These are phyloP conservation scores for Solanum sparsipilum DNA, from an alignment of 257 asterid genomes.

Conservation along the genomic window DNA sequence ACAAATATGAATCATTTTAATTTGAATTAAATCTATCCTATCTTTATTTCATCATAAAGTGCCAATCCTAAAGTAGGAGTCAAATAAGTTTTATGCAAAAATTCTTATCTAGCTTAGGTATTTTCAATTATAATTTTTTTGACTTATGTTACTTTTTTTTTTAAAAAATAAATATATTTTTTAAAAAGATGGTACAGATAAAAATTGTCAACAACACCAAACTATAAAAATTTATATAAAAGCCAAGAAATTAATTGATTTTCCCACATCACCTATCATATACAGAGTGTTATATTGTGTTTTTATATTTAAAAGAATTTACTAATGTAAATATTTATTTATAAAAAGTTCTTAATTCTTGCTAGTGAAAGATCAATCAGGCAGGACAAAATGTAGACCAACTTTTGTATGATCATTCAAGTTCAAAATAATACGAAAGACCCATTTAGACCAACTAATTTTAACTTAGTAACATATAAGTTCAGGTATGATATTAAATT, in stretches of 20 bases:
- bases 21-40: neutral
- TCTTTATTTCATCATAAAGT: neutral
- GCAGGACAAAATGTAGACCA: neutral
- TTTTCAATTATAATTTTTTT: neutral
- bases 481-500: neutral
- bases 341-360: neutral
- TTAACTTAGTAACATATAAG: too few relatives aligned
- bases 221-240: too few relatives aligned
- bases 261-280: neutral
- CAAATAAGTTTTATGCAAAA: neutral
- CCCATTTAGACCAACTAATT: neutral
- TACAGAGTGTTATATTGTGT: too few relatives aligned
- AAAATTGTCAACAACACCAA: neutral
- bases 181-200: neutral
- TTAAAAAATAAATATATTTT: too few relatives aligned
- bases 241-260: neutral
- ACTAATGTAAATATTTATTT: too few relatives aligned
- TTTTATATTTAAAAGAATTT: too few relatives aligned
- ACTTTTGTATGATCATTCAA: neutral
- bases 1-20: neutral
- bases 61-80: neutral
- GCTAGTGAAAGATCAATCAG: neutral
- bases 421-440: neutral
- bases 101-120: neutral
- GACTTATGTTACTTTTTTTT: neutral